These are phyloP conservation scores for Inga laurina DNA, from an alignment of 306 rosid genomes.

Conservation along the genomic window DNA sequence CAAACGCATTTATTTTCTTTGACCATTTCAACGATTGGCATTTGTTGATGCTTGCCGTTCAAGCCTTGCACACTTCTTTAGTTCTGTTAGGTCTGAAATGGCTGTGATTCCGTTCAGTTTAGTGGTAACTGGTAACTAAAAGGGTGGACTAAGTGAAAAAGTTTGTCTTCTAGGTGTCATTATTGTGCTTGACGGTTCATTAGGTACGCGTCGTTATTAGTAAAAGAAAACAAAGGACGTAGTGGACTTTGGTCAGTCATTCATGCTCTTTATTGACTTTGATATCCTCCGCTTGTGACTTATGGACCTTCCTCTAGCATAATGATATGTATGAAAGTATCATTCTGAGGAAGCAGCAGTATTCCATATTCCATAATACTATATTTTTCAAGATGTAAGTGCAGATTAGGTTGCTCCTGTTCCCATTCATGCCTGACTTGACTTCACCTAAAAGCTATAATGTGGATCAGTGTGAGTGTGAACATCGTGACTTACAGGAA, in stretches of 20 bases:
- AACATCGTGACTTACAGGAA: background rate
- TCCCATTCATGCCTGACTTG: background rate
- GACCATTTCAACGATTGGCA: background rate
- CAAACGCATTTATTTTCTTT: background rate
- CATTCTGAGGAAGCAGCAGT: background rate
- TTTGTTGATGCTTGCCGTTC: background rate
- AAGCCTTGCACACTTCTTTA: background rate
- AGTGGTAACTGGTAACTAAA: background rate
- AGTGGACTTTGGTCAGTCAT: background rate
- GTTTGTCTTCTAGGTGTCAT: background rate
- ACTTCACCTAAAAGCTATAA: background rate
- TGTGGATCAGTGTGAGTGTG: background rate
- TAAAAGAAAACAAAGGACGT: background rate
- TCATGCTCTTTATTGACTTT: slow-evolving; percentile 29
- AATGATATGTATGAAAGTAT: background rate
- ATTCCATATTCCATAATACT: background rate
- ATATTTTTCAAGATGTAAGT: background rate
- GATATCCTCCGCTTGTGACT: background rate
- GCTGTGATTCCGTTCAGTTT: slow-evolving; percentile 13
- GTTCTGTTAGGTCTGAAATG: background rate
- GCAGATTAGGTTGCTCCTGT: background rate
- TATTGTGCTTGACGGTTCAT: background rate
- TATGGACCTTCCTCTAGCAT: background rate
- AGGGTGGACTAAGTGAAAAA: background rate
- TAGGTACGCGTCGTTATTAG: slow-evolving; percentile 6